A percentile compares a stretch with the other conserved stretches of the same genome.
phyloP scores from a whole-genome alignment of 2,329 filamentous ascomycete species.

The Venturia effusa region DNA sequence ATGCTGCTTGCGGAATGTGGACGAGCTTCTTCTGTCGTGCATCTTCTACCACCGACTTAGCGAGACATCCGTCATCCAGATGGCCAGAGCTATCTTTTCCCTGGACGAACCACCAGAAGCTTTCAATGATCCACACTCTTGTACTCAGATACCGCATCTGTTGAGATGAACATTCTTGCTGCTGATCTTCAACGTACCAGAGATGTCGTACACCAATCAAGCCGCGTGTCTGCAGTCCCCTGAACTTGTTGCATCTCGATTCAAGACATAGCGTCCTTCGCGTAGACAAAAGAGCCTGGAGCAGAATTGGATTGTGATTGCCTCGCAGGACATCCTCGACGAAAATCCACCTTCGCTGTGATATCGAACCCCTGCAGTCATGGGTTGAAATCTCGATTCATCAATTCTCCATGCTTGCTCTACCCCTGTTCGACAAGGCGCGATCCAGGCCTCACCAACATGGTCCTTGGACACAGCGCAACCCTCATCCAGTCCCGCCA shows the following conservation, averaged over 20 bases:
- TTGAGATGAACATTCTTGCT: not conserved
- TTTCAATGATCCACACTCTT: not conserved
- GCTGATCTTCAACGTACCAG: not conserved
- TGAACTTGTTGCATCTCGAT: not conserved
- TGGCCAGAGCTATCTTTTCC: not conserved
- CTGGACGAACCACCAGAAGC: not conserved
- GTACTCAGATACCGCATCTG: not conserved
- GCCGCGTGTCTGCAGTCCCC: not conserved
- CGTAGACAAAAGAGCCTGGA: not conserved
- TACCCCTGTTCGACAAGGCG: not conserved
- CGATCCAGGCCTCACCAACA: not conserved
- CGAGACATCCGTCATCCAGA: not conserved
- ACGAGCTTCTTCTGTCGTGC: not conserved
- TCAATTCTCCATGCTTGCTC: not conserved
- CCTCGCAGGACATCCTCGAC: not conserved
- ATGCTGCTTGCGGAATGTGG: not conserved
- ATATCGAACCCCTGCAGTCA: not conserved
- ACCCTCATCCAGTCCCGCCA: not conserved
- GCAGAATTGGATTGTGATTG: not conserved
- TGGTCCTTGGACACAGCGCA: not conserved
- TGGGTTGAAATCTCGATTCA: not conserved
- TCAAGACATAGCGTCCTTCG: not conserved
- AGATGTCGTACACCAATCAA: not conserved
- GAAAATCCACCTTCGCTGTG: not conserved
- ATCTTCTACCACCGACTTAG: not conserved